These are phyloP conservation scores for Trichosporon sp. DNA, from an alignment of 1,284 basidiomycete genomes.

Conservation along the genomic window DNA sequence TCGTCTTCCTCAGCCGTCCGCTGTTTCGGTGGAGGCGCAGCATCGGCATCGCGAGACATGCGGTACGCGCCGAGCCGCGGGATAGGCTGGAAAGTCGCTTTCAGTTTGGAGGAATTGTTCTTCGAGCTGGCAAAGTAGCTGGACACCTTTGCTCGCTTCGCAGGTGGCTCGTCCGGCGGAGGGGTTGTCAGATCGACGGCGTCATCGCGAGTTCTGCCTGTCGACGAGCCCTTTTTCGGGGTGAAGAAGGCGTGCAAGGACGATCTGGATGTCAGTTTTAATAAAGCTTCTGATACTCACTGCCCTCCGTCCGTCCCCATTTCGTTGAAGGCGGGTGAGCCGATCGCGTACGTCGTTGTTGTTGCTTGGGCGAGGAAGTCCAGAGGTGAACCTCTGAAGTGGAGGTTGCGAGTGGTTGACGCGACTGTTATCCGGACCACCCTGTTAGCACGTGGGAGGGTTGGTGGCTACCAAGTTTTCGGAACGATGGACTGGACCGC, in stretches of 20 bases:
- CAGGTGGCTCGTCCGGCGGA: constrained; percentile 36
- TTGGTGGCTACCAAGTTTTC: not conserved
- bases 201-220: constrained; percentile 26
- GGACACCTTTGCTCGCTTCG: constrained; percentile 39
- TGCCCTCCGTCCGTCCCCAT: constrained; percentile 19
- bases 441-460: not conserved
- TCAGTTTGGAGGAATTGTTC: constrained; percentile 4
- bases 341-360: not conserved
- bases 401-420: constrained; percentile 23
- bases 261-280: constrained; percentile 31
- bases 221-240: constrained; percentile 42
- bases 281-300: not conserved
- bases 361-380: not conserved
- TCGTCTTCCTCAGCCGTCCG: constrained; percentile 40
- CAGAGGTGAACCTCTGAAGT: not conserved
- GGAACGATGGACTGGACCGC: not conserved
- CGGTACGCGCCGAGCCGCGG: not conserved
- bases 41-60: not conserved
- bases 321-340: not conserved
- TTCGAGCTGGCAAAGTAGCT: constrained; percentile 36
- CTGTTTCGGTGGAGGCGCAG: not conserved
- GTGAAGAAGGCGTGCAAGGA: constrained; percentile 55
- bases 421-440: constrained; percentile 29
- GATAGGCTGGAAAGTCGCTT: not conserved
- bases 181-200: constrained; percentile 44